Evolutionary conservation across 1,284 basidiomycete species (phyloP), one percentile per base, ranked within the genome.

Genomic region (Fomitopsis palustris): DNA sequence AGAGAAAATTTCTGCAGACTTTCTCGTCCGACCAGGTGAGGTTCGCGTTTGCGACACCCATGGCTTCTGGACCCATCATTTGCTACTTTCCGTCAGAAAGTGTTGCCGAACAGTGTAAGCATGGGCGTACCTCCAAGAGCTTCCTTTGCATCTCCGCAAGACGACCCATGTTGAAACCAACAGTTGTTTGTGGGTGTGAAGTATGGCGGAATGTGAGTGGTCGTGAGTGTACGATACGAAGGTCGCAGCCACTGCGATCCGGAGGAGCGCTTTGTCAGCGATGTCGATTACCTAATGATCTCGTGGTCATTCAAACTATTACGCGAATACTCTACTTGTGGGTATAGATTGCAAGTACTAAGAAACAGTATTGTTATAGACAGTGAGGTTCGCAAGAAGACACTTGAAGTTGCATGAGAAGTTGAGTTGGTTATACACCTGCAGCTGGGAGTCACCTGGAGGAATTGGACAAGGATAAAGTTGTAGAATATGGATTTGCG

Each of bases 61-160:
- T 96, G 16, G 96, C 94, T 77, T 98, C 96, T 45, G 94, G 93
- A n/a, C 95, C 95, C 95, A 97, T 96, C 94, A 97, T 96, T 95
- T 96, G 95, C 93, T 96, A 70, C 56, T 41, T 47, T 58, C 1
- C 12, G n/a, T 56, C 35, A 39, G 53, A 60, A 39, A 31, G 55
- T 47, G n/a, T 61, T 45, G 59, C 57, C 59, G 61, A 16, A n/a
- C 59, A 58, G 27, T 31, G 39, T 17, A 12, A 54, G 12, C 6
- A 3, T 8, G 2, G 14, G 73, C 79, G 60, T 69, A 91, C 91
- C 84, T 95, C 93, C 55, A 96, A 78, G 74, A 95, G 88, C 85
- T 94, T 95, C 65, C 93, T 84, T 78, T 96, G 94, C 88, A 95
- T 92, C 75, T 95, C 93, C 54, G 91, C 91, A 47, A 93, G 81